phyloP scores from a whole-genome alignment of 2,329 filamentous ascomycete species.

The Exophiala calicioides region DNA sequence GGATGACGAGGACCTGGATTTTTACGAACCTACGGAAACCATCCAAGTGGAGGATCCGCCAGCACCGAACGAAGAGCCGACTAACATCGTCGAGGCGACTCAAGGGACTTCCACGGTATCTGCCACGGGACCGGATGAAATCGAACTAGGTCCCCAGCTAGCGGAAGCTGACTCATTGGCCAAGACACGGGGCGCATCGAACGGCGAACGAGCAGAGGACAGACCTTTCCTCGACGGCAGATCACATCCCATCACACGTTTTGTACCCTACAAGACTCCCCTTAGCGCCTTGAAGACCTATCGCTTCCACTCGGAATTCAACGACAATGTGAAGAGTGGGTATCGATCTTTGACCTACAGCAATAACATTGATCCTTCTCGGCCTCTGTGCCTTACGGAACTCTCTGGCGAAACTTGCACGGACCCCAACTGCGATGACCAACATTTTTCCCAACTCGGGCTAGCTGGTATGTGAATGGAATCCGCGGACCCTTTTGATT shows the following conservation, averaged over 20 bases:
- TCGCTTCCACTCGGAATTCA: constrained; percentile 81
- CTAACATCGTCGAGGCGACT: not conserved
- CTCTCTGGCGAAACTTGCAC: constrained; percentile 71
- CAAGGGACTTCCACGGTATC: constrained; percentile 13
- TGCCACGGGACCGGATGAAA: constrained; percentile 13
- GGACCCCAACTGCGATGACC: constrained; percentile 69
- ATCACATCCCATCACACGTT: constrained; percentile 33
- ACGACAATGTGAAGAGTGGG: constrained; percentile 68
- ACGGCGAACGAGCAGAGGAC: not conserved
- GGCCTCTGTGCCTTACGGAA: constrained; percentile 75
- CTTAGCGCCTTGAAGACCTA: constrained; percentile 81
- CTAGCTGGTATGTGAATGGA: constrained; percentile 65
- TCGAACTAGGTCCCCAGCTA: constrained; percentile 15
- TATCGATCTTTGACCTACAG: constrained; percentile 91
- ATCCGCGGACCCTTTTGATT: constrained; percentile 4
- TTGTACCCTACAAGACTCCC: constrained; percentile 77
- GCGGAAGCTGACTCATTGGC: constrained; percentile 16
- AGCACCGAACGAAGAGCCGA: not conserved
- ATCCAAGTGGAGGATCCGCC: constrained; percentile 7
- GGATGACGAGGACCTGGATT: constrained; percentile 22
- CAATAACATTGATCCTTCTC: constrained; percentile 78
- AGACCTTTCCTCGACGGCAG: constrained; percentile 8
- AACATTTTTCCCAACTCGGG: constrained; percentile 77
- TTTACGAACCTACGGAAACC: constrained; percentile 23
- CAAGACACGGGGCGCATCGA: constrained; percentile 10